These are phyloP conservation scores for Blepharisma stoltei DNA, from an alignment of 73 alveolate genomes.

Conservation along the genomic window DNA sequence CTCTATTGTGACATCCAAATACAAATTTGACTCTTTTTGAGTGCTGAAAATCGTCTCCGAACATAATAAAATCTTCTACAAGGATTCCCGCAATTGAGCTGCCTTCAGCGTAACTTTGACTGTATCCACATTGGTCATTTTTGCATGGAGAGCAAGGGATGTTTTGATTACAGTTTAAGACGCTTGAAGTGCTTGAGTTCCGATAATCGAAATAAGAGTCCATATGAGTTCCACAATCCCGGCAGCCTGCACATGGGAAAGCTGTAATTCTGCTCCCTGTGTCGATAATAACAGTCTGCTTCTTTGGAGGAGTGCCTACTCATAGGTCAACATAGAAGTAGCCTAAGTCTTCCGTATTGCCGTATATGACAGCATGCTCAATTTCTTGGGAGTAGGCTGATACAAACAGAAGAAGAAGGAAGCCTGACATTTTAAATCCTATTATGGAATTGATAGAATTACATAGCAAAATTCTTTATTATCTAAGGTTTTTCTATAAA, in stretches of 20 bases:
- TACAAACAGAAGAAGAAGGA: no score
- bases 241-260: conserved; percentile 74
- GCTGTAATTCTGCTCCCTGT: conserved; percentile 86
- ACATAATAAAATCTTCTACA: conserved; percentile 49
- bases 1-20: conserved; percentile 85
- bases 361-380: conserved; percentile 24
- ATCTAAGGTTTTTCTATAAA: no score
- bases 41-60: conserved; percentile 56
- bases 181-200: conserved; percentile 23
- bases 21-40: conserved; percentile 12
- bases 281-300: conserved; percentile 78
- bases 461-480: no score
- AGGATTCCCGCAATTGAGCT: conserved; percentile 53
- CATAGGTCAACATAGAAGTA: conserved; percentile 62
- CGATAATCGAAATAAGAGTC: conserved; percentile 25
- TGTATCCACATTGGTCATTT: conserved; percentile 23
- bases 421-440: no score
- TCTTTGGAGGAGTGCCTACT: conserved; percentile 69
- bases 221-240: conserved; percentile 73
- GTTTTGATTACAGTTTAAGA: neutral
- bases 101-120: conserved; percentile 68
- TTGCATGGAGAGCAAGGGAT: neutral
- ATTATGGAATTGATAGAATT: no score
- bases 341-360: conserved; percentile 4
- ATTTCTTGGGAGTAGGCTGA: neutral